Evolutionary conservation across 371 early-diverging fungal species (phyloP), one percentile per base, ranked within the genome.

Genomic region (Mucor ambiguus): DNA sequence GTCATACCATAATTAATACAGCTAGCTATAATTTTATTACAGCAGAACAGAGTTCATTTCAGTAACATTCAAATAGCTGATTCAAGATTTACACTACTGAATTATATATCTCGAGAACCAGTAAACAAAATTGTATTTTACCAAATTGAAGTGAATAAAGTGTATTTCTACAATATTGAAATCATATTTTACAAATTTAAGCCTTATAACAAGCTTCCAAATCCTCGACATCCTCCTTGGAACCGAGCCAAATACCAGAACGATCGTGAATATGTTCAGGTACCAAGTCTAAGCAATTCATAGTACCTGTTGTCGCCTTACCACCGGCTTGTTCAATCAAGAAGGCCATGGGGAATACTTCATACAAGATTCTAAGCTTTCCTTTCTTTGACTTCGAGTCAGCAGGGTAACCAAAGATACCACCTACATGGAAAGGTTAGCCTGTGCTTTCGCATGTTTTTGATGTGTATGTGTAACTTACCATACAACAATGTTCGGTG

Each of bases 281-380:
- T 48, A 90, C 83, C 35, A 97, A 76, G 70, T 97, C 97, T 63
- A 98, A 77, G 77, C 96, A 93, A 44, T 94, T 73, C 75, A 84
- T 71, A 26, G 77, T 84, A 57, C 98, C 98, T 20, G 94, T 96
- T 32, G 89, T 83, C 5, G 98, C 94, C 71, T 90, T 91, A 56
- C 98, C 98, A 58, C 98, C 98, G 11, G 97, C 97, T 72, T 96
- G 93, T 79, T 98, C 98, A 52, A 95, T 83, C 64, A 98, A 77
- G 67, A 89, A 90, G 4, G 98, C 90, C 98, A 98, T 98, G 22
- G 98, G 98, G 89, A 97, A 98, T 68, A 96, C 93, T 86, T 98
- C 98, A 81, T 98, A 98, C 32, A 98, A 86, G 49, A 97, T 87
- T 69, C 98, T 88, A 65, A 98, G 93, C 81, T 98, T 98, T 72